Conservation (phyloP, 176 grass and related monocot species). For the Aegilops bicornis region DNA sequence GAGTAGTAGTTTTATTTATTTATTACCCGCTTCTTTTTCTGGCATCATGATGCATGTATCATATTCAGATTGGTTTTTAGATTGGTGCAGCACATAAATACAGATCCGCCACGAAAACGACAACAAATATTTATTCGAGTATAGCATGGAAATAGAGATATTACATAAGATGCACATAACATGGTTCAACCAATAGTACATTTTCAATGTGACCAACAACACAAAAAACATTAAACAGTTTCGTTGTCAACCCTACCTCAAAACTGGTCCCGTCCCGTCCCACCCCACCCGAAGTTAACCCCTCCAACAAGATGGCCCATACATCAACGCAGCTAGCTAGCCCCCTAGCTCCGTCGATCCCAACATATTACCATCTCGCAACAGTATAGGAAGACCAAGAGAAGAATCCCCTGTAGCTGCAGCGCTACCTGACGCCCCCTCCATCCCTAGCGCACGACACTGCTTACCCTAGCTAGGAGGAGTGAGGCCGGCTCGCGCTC, state of each 20-base stretch:
- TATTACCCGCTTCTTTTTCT: background rate
- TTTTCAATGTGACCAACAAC: constrained; percentile 1
- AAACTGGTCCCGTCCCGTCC: constrained; percentile 49
- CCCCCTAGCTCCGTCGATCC: constrained; percentile 3
- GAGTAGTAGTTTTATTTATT: background rate
- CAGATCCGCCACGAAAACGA: background rate
- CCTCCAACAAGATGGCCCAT: constrained; percentile 26
- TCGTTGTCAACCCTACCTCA: constrained; percentile 37
- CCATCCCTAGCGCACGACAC: background rate
- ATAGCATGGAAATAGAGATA: background rate
- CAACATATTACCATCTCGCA: constrained; percentile 25
- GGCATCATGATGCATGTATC: background rate
- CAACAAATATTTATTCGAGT: background rate
- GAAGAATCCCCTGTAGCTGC: constrained; percentile 27
- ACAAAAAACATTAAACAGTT: constrained; percentile 28
- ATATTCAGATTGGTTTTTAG: background rate
- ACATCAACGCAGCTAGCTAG: constrained; percentile 9
- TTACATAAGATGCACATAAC: background rate
- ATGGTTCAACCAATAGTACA: background rate
- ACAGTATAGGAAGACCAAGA: constrained; percentile 20
- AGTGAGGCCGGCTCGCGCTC: background rate
- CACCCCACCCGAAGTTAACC: constrained; percentile 32
- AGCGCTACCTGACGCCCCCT: background rate
- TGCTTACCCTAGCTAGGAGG: constrained; percentile 9
- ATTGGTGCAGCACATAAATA: background rate